Conservation (phyloP, 163 green algal species). For the Volvox carteri region DNA sequence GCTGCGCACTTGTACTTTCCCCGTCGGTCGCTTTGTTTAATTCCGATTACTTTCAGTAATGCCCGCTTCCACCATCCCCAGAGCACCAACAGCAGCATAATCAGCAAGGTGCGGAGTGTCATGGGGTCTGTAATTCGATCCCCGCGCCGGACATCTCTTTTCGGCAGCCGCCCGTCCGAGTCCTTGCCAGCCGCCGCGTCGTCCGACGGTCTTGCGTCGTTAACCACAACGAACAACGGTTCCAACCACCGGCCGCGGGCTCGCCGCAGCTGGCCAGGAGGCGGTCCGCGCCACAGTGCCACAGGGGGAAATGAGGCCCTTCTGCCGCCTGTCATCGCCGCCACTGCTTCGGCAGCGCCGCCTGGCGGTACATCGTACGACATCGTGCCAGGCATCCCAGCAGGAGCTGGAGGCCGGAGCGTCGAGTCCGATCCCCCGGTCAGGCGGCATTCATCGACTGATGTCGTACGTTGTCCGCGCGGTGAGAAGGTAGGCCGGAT, state of each 20-base stretch:
- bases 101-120: slow-evolving; percentile 22
- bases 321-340: neutral
- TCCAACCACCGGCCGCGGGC: no score
- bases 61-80: neutral
- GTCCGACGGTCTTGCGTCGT: neutral
- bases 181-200: neutral
- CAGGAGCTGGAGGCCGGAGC: no score
- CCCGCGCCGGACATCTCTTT: neutral
- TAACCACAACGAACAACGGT: slow-evolving; percentile 1
- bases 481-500: neutral
- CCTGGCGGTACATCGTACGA: no score
- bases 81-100: slow-evolving; percentile 40
- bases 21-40: no score
- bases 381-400: no score
- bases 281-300: no score
- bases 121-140: slow-evolving; percentile 36
- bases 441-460: no score
- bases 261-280: no score
- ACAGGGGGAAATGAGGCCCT: no score
- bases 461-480: neutral
- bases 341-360: neutral
- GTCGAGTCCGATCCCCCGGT: no score
- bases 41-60: no score
- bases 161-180: neutral
- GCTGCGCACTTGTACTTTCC: no score